Conservation (phyloP, 2,329 filamentous ascomycete species). For the Xylariaceae sp. region DNA sequence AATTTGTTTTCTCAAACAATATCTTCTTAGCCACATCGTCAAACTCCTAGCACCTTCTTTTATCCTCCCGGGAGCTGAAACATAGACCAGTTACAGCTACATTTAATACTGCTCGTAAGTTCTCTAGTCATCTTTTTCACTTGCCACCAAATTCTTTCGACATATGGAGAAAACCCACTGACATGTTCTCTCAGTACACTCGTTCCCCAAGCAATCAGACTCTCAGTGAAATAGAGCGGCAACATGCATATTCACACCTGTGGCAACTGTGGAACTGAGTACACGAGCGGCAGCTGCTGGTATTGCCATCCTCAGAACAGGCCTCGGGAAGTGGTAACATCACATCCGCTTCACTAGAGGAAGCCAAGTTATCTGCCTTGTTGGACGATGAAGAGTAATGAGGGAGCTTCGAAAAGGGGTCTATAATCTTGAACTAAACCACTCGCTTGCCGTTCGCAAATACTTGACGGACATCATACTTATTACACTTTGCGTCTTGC, state of each 20-base stretch:
- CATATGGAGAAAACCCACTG: neutral
- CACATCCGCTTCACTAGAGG: constrained; percentile 19
- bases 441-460: constrained; percentile 14
- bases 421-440: constrained; percentile 9
- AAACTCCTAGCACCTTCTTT: neutral
- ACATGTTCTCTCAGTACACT: neutral
- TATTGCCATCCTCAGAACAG: constrained; percentile 41
- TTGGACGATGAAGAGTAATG: neutral
- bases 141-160: neutral
- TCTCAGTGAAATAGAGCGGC: constrained; percentile 17
- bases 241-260: constrained; percentile 39
- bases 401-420: constrained; percentile 12
- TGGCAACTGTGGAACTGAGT: constrained; percentile 41
- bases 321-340: constrained; percentile 15
- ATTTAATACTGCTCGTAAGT: neutral
- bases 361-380: constrained; percentile 1
- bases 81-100: neutral
- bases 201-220: neutral
- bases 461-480: constrained; percentile 10
- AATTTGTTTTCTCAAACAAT: neutral
- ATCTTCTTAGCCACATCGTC: constrained; percentile 12
- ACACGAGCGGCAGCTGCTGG: constrained; percentile 41
- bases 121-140: neutral
- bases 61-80: neutral
- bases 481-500: constrained; percentile 9